These are phyloP conservation scores for Colletotrichum neosansevieriae DNA, from an alignment of 2,329 filamentous ascomycete genomes.

Conservation along the genomic window DNA sequence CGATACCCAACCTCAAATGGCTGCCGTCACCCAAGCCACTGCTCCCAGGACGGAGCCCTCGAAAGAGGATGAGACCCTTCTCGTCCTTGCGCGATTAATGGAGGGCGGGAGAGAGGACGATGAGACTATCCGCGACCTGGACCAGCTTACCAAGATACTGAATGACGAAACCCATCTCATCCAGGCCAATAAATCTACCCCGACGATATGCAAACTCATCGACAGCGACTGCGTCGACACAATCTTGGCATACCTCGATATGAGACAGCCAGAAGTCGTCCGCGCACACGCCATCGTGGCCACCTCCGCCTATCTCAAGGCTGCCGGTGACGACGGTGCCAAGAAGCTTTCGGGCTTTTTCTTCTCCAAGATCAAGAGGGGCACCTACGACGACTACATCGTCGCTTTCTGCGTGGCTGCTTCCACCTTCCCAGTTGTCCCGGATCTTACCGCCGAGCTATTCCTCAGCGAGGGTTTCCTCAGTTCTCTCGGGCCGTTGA, in stretches of 20 bases:
- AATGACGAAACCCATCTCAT: slow-evolving; percentile 62
- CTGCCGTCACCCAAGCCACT: slow-evolving; percentile 49
- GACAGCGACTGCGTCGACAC: slow-evolving; percentile 85
- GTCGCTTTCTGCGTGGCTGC: slow-evolving; percentile 94
- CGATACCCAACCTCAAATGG: slow-evolving; percentile 46
- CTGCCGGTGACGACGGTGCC: slow-evolving; percentile 77
- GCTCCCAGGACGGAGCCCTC: slow-evolving; percentile 47
- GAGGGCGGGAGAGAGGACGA: slow-evolving; percentile 88
- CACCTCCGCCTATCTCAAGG: slow-evolving; percentile 85
- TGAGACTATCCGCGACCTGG: slow-evolving; percentile 72
- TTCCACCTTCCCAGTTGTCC: slow-evolving; percentile 86
- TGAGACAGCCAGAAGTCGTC: slow-evolving; percentile 79
- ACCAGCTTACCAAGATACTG: slow-evolving; percentile 70
- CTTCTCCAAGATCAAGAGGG: slow-evolving; percentile 75
- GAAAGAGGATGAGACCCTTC: slow-evolving; percentile 74
- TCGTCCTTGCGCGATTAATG: slow-evolving; percentile 90
- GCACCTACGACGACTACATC: slow-evolving; percentile 89
- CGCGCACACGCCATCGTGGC: slow-evolving; percentile 86
- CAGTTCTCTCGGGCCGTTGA: slow-evolving; percentile 78
- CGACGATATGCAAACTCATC: slow-evolving; percentile 71
- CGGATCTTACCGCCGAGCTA: slow-evolving; percentile 78
- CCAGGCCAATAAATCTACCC: slow-evolving; percentile 53
- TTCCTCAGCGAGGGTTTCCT: slow-evolving; percentile 93
- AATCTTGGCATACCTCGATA: slow-evolving; percentile 86
- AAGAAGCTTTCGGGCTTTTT: slow-evolving; percentile 81